Percentiles rank a stretch among this genome's conserved stretches.
Conservation (phyloP, 495 filamentous ascomycete genomes). For the Cryomyces minteri region DNA sequence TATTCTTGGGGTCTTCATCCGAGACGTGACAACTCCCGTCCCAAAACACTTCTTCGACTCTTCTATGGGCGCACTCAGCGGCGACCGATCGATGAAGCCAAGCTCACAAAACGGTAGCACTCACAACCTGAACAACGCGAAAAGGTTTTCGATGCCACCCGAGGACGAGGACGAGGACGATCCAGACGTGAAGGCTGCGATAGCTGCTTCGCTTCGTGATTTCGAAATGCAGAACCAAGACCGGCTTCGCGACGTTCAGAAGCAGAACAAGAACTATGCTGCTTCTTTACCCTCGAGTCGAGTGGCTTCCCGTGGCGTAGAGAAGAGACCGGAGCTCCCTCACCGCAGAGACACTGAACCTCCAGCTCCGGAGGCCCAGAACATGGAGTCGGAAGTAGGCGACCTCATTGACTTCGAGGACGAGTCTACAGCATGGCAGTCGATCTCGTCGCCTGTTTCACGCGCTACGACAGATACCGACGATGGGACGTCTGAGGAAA, state of each 20-base stretch:
- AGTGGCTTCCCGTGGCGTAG: neutral
- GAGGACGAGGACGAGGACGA: constrained; percentile 19
- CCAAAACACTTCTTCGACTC: constrained; percentile 59
- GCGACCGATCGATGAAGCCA: constrained; percentile 13
- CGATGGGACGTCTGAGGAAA: neutral
- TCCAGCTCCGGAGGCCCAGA: constrained; percentile 1
- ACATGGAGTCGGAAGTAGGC: constrained; percentile 6
- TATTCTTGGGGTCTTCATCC: constrained; percentile 75
- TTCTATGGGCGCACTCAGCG: constrained; percentile 27
- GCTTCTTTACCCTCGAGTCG: neutral
- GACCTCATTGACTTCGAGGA: constrained; percentile 21
- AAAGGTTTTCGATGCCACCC: constrained; percentile 5
- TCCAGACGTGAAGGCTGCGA: constrained; percentile 18
- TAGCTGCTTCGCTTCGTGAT: constrained; percentile 19
- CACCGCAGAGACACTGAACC: constrained; percentile 8
- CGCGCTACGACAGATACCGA: constrained; percentile 3
- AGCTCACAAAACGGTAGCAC: constrained; percentile 2
- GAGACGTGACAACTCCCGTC: constrained; percentile 73
- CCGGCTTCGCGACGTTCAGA: neutral
- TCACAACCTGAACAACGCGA: constrained; percentile 2
- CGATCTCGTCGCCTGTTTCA: neutral
- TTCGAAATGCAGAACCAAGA: constrained; percentile 13
- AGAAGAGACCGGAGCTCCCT: constrained; percentile 11
- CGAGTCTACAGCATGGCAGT: constrained; percentile 2
- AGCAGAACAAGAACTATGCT: constrained; percentile 6